Base-by-base conservation (phyloP, 2,329 filamentous ascomycete species). In the Lachnellula arida region DNA sequence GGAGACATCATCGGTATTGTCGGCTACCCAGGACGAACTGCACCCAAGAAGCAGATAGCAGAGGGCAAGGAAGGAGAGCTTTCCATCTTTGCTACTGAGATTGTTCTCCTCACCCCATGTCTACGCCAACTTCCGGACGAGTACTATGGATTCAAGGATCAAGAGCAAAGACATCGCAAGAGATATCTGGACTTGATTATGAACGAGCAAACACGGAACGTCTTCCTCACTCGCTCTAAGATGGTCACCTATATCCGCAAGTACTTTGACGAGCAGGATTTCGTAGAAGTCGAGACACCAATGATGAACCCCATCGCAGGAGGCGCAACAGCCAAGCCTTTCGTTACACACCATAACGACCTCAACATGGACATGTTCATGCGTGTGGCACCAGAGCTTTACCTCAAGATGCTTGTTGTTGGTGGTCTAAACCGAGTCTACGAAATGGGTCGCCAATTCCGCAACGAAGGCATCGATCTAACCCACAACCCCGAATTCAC, bases 401-500 rank as follows among this genome's bases (percentile, higher is more conserved):
- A 95, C 74, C 86, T 99, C 67, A 99, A 99, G 88, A 91, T 95
- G 85, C 61, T 87, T 56, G 88, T 97, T 49, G 93, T 99, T 34
- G 95, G 95, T 68, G 94, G 93, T 57, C 81, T 97, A 43, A 90
- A 96, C 77, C 85, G 89, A 67, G 94, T 99, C 14, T 99, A 96
- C 75, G 94, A 99, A 73, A 85, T 99, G 60, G 94, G 94, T 62
- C 87, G 91, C 63, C 91, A 96, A 72, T 99, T 99, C 83, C 81
- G 94, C 67, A 99, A 99, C 70, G 92, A 96, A 74, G 87, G 88
- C 57, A 87, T 91, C 62, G 91, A 96, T 72, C 78, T 94, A 50
- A 99, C 94, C 7, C 94, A 99, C 80, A 99, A 97, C 78, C 94
- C 89, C 40, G 94, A 99, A 72, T 99, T 99, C 78, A 99, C 94